A percentile compares a stretch with the other conserved stretches of the same genome.
These are phyloP conservation scores for Diaporthe sp. DNA, from an alignment of 2,329 filamentous ascomycete species.

Conservation along the genomic window DNA sequence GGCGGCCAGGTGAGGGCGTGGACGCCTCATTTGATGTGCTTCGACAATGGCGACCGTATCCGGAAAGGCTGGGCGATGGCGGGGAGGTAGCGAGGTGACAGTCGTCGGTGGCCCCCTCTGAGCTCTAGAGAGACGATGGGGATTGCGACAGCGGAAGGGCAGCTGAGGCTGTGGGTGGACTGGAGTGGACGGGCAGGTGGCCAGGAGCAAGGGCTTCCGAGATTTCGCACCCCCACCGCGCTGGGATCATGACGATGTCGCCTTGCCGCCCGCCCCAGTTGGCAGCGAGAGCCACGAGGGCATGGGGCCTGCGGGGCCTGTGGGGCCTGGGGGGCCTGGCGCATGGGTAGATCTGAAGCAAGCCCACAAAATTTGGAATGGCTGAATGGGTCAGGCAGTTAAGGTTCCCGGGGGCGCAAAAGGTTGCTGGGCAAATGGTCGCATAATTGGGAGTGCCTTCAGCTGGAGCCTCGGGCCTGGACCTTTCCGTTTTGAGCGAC, in stretches of 20 bases:
- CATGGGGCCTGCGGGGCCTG: conserved; percentile 17
- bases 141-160: conserved; percentile 10
- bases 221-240: conserved; percentile 23
- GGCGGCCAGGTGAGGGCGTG: conserved; percentile 7
- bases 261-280: not conserved
- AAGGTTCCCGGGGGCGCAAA: conserved; percentile 19
- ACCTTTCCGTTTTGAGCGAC: conserved; percentile 32
- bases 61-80: conserved; percentile 9
- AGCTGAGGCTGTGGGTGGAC: conserved; percentile 15
- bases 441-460: conserved; percentile 24
- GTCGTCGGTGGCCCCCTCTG: conserved; percentile 5
- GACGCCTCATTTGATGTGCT: conserved; percentile 30
- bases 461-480: conserved; percentile 29
- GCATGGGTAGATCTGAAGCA: too few relatives aligned
- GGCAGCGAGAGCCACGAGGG: not conserved
- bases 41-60: conserved; percentile 28
- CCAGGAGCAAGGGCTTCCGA: conserved; percentile 23
- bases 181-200: conserved; percentile 17
- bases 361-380: conserved; percentile 27
- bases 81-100: conserved; percentile 16
- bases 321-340: too few relatives aligned
- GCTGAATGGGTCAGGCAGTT: not conserved
- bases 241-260: conserved; percentile 28
- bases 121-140: not conserved
- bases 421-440: conserved; percentile 1